Base-by-base conservation (phyloP, 768 basidiomycete genomes). In the Kwoniella sp. region DNA sequence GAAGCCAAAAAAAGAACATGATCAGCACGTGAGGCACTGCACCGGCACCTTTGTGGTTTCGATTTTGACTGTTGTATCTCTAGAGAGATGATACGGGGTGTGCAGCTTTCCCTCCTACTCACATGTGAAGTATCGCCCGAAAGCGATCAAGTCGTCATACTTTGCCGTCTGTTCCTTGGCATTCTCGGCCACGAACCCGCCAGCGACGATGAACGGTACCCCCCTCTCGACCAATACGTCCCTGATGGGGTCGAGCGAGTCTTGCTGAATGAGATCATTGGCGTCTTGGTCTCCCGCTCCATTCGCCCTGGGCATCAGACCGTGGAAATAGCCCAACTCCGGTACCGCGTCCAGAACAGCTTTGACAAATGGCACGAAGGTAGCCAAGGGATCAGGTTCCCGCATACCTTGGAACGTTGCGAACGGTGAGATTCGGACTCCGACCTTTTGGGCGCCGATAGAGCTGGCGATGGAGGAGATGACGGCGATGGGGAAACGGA, bases 391-490 rank as follows among this genome's bases (percentile, higher is more conserved):
- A 23, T 64, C 61, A 11, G 53, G 55, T 83, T 50, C 69, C 63
- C 83, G 84, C 81, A 72, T 71, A 63, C 83, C 85, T 81, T 73
- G 82, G 75, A 83, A 83, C 9, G 83, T 83, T 13, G 82, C 82
- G 86, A 86, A 88, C 2, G 86, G 88, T 62, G 86, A 85, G 38
- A 89, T 47, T 12, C 88, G 83, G 37, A 90, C 78, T 0, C 80
- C 86, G 0, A 85, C 83, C 17, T 82, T 83, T 30, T 85, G 83
- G 30, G 81, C 73, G 0, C 89, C 88, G 38, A 89, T 77, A 0
- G 84, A 84, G 0, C 81, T 73, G 1, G 79, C 81, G 0, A 90
- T 80, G 0, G 85, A 86, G 38, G 85, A 82, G 9, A 86, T 72
- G 38, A 88, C 81, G 61, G 87, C 85, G 8, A 87, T 78, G 0